A percentile compares a stretch with the other conserved stretches of the same genome.
These are phyloP conservation scores for Carex kokanica DNA, from an alignment of 176 grass and related monocot species.

Conservation along the genomic window DNA sequence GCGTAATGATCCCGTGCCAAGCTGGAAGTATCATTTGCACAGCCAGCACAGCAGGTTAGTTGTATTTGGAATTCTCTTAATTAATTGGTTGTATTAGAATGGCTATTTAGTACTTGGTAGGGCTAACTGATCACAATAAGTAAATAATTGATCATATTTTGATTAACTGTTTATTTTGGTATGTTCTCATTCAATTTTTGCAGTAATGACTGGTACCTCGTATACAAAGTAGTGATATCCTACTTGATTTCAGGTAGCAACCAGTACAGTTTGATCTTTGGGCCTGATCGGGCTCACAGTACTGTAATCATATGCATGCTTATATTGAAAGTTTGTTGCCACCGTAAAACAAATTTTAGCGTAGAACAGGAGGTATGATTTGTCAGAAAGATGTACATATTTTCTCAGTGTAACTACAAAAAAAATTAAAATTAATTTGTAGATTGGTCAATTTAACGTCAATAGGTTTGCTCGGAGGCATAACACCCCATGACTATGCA, in stretches of 20 bases:
- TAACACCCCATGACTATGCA: conserved; percentile 17
- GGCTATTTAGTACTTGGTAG: neutral
- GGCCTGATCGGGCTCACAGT: neutral
- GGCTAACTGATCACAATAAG: neutral
- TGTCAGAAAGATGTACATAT: conserved; percentile 8
- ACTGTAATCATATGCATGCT: neutral
- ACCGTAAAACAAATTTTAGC: neutral
- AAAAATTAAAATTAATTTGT: neutral
- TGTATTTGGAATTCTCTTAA: neutral
- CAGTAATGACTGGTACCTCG: neutral
- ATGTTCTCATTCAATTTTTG: neutral
- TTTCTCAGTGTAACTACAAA: neutral
- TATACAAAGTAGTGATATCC: neutral
- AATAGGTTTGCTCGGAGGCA: conserved; percentile 5
- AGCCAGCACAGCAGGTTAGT: conserved; percentile 38
- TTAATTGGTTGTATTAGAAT: neutral
- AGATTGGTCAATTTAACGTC: neutral
- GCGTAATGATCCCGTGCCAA: conserved; percentile 54
- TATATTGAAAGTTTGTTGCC: neutral
- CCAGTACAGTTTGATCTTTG: neutral
- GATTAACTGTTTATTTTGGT: neutral
- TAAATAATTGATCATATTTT: neutral
- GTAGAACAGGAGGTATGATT: conserved; percentile 24
- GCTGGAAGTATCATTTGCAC: conserved; percentile 71
- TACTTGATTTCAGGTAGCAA: neutral